phyloP scores from a whole-genome alignment of 2,329 filamentous ascomycete species.

The Clonostachys rosea region DNA sequence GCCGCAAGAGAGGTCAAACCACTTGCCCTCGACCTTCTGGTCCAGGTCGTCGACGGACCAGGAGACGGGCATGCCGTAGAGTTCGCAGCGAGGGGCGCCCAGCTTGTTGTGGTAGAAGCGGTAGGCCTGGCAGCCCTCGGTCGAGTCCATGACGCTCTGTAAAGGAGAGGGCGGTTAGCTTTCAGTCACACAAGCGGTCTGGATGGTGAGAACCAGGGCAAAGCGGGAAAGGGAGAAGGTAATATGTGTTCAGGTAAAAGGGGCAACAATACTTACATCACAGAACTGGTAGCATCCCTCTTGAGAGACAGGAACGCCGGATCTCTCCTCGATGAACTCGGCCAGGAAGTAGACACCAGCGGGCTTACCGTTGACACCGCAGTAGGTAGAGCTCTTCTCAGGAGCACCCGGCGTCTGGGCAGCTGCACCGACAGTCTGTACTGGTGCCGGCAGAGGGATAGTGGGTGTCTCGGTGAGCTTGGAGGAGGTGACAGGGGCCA shows the following conservation, averaged over 20 bases:
- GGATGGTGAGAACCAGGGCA: not conserved
- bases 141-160: slow-evolving; percentile 21
- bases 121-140: slow-evolving; percentile 26
- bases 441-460: slow-evolving; percentile 12
- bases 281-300: slow-evolving; percentile 37
- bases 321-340: slow-evolving; percentile 27
- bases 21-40: slow-evolving; percentile 17
- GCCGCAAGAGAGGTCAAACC: slow-evolving; percentile 29
- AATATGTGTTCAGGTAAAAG: not conserved
- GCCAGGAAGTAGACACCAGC: slow-evolving; percentile 29
- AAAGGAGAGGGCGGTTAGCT: not conserved
- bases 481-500: slow-evolving; percentile 19
- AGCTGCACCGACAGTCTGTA: slow-evolving; percentile 21
- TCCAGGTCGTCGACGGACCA: slow-evolving; percentile 19
- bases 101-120: slow-evolving; percentile 23
- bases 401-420: slow-evolving; percentile 21
- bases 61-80: slow-evolving; percentile 25
- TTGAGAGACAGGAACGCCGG: slow-evolving; percentile 23
- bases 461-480: slow-evolving; percentile 13
- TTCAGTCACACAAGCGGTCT: no score
- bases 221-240: not conserved
- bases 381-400: slow-evolving; percentile 19
- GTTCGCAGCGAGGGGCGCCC: slow-evolving; percentile 23
- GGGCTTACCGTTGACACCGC: slow-evolving; percentile 28
- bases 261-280: slow-evolving; percentile 14